Evolutionary conservation across 129 eudicot species (phyloP).

Genomic region (Heracleum sosnowskyi): DNA sequence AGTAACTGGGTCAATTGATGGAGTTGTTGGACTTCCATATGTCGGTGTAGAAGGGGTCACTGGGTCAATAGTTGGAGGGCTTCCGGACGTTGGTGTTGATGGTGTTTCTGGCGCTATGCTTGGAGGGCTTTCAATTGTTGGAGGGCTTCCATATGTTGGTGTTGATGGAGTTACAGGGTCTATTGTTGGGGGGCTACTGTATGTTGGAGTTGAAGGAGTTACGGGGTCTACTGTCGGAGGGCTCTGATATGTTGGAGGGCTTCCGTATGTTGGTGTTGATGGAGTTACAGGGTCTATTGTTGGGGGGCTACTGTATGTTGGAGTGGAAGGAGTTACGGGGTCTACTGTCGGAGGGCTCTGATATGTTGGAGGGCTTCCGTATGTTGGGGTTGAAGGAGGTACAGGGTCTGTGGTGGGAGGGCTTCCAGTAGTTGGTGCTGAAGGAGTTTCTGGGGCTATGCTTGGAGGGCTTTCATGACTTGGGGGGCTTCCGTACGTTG

Average conservation of each 20-base stretch:
- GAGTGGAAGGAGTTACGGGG: conserved; percentile 8
- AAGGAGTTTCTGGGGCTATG: neutral
- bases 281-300: neutral
- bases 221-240: neutral
- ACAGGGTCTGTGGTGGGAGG: neutral
- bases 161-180: neutral
- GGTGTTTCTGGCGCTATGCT: neutral
- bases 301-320: conserved; percentile 13
- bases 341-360: neutral
- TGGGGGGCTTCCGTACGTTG: conserved; percentile 23
- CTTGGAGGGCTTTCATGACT: conserved; percentile 4
- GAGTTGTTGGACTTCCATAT: neutral
- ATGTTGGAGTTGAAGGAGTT: conserved; percentile 20
- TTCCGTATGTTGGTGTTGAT: conserved; percentile 28
- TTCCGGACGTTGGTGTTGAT: conserved; percentile 26
- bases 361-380: conserved; percentile 15
- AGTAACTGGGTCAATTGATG: neutral
- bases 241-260: conserved; percentile 13
- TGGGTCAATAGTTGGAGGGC: conserved; percentile 1
- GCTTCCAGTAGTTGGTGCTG: neutral
- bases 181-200: conserved; percentile 8
- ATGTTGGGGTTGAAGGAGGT: conserved; percentile 27
- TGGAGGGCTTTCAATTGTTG: neutral
- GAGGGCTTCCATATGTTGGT: conserved; percentile 22
- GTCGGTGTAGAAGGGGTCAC: neutral